Evolutionary conservation across 768 basidiomycete genomes (phyloP), one percentile per base, ranked within the genome.

Genomic region (Hypsizygus marmoreus): DNA sequence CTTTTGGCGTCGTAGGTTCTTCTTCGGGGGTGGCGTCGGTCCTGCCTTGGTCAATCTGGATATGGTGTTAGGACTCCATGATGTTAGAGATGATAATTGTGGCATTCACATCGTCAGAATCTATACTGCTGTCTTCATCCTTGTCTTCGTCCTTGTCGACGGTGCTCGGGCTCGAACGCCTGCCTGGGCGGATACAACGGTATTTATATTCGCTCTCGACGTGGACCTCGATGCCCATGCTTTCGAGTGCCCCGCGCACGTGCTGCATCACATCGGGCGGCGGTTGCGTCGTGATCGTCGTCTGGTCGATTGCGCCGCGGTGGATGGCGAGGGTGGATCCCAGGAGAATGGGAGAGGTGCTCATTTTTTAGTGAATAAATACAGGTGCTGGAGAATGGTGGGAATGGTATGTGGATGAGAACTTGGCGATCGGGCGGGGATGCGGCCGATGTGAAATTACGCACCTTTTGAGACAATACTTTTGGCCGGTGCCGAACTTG

Each of bases 241-340:
- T 76, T 42, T 78, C 70, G 34, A 97, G 72, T 2, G 89, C 84
- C 13, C 72, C 70, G 52, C 77, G 75, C 30, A 97, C 75, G 47
- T 86, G 82, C 49, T 73, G 73, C 73, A 97, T 89, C 7, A 94
- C 89, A 40, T 82, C 80, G 0, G 77, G 71, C 8, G 95, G 93
- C 4, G 80, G 70, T 7, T 80, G 74, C 0, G 80, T 86, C 16
- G 95, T 95, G 49, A 95, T 77, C 20, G 84, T 92, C 9, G 81
- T 81, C 54, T 86, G 83, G 66, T 97, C 95, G 42, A 95, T 87
- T 1, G 95, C 86, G 49, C 94, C 94, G 46, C 88, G 85, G 58
- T 97, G 95, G 37, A 69, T 54, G 7, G 55, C 61, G 13, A 68
- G 56, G 16, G 42, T 31, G 9, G 44, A 40, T 40, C 23, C 48